Conservation (phyloP, 169 alveolate genomes). For the Plasmodium blacklocki region DNA sequence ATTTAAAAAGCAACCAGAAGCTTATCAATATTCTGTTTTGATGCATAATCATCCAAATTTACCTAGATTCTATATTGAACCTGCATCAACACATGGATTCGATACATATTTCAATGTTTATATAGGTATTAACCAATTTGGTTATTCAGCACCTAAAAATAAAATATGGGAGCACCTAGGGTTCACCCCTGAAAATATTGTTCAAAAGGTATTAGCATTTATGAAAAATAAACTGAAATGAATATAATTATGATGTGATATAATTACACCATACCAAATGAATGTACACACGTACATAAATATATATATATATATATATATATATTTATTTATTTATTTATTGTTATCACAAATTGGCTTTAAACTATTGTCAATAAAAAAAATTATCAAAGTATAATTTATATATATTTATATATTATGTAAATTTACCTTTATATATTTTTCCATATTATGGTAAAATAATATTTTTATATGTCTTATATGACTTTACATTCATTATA, state of each 20-base stretch:
- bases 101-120: conserved; percentile 75
- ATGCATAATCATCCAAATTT: conserved; percentile 46
- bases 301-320: not conserved
- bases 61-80: conserved; percentile 72
- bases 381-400: too few species aligned
- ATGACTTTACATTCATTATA: too few species aligned
- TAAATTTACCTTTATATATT: too few species aligned
- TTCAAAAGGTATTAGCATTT: conserved; percentile 45
- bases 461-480: too few species aligned
- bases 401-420: too few species aligned
- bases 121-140: conserved; percentile 72
- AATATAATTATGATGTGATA: not conserved
- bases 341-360: too few species aligned
- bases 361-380: too few species aligned
- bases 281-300: not conserved
- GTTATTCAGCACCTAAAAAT: conserved; percentile 77
- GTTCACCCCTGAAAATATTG: conserved; percentile 43
- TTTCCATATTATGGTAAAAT: too few species aligned
- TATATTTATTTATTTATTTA: too few species aligned
- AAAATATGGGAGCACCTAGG: conserved; percentile 76
- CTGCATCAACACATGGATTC: conserved; percentile 77
- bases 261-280: not conserved
- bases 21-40: conserved; percentile 70
- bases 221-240: conserved; percentile 7
- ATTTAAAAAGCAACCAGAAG: conserved; percentile 81